Conservation (phyloP, 192 early-diverging fungal genomes). For the Entomortierella lignicola region DNA sequence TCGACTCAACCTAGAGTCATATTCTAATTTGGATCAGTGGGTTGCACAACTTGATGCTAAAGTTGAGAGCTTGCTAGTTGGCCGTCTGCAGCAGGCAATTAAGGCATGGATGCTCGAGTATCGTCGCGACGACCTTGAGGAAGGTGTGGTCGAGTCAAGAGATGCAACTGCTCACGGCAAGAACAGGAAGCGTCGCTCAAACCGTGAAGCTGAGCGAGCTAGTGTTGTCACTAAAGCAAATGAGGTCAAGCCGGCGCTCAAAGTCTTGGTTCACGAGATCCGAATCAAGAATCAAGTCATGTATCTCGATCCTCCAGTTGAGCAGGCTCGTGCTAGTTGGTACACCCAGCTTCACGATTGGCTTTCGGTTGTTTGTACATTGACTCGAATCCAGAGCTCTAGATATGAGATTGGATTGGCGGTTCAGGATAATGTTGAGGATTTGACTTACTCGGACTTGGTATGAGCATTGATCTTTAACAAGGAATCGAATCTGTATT, state of each 20-base stretch:
- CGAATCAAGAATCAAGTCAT: conserved; percentile 95
- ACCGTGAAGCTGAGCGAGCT: conserved; percentile 50
- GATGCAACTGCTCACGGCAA: conserved; percentile 59
- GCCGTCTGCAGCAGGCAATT: conserved; percentile 82
- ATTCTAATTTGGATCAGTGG: conserved; percentile 94
- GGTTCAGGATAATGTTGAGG: conserved; percentile 67
- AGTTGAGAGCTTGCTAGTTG: conserved; percentile 81
- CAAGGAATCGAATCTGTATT: background rate
- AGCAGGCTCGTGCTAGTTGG: conserved; percentile 92
- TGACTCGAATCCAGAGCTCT: conserved; percentile 87
- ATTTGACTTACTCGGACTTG: conserved; percentile 74
- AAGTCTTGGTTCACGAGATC: conserved; percentile 86
- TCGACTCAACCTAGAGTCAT: conserved; percentile 92
- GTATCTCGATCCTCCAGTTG: conserved; percentile 95
- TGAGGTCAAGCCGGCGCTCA: conserved; percentile 73
- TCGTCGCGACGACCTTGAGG: conserved; percentile 60
- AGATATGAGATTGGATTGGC: conserved; percentile 88
- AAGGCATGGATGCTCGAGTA: conserved; percentile 80
- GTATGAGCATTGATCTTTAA: conserved; percentile 15
- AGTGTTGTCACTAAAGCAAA: conserved; percentile 37
- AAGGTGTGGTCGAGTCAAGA: conserved; percentile 55
- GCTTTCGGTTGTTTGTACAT: conserved; percentile 88
- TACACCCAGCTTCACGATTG: conserved; percentile 92
- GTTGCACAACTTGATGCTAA: conserved; percentile 82
- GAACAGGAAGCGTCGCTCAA: conserved; percentile 51